Percentiles rank a stretch among this genome's conserved stretches.
Conservation (phyloP, 768 basidiomycete species). For the Kwoniella shandongensis region DNA sequence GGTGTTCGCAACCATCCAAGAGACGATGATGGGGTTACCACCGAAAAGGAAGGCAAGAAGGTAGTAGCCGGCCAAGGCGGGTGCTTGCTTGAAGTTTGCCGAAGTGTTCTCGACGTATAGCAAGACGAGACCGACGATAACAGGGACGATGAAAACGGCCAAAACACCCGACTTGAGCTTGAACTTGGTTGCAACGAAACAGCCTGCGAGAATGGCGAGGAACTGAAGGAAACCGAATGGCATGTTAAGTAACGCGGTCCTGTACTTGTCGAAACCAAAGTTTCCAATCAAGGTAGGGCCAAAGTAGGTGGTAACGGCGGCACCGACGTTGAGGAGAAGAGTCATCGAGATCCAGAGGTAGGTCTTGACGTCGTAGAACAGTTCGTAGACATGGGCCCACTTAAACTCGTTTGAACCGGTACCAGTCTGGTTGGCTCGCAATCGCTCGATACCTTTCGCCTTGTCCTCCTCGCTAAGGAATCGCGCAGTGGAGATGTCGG, state of each 20-base stretch:
- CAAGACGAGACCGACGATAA: conserved; percentile 41
- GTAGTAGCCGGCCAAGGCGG: conserved; percentile 50
- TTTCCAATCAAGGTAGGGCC: conserved; percentile 33
- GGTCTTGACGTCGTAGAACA: conserved; percentile 43
- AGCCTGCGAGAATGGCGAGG: conserved; percentile 35
- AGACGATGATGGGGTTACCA: conserved; percentile 45
- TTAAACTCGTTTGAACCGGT: conserved; percentile 49
- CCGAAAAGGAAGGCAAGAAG: conserved; percentile 51
- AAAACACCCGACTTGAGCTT: conserved; percentile 37
- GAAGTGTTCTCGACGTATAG: conserved; percentile 29
- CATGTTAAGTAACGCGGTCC: conserved; percentile 38
- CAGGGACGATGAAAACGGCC: conserved; percentile 29
- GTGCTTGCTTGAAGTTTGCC: conserved; percentile 21
- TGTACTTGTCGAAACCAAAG: conserved; percentile 38
- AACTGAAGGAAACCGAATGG: conserved; percentile 48
- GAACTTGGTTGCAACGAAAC: conserved; percentile 39
- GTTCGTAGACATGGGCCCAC: conserved; percentile 39
- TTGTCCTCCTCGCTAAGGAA: conserved; percentile 47
- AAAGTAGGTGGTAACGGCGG: conserved; percentile 44
- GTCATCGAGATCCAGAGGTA: conserved; percentile 36
- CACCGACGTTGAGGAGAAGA: conserved; percentile 41
- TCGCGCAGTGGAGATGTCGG: conserved; percentile 36
- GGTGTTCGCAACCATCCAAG: conserved; percentile 25
- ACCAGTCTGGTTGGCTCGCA: conserved; percentile 51
- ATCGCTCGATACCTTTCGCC: conserved; percentile 45